phyloP scores from a whole-genome alignment of 192 early-diverging fungal genomes.

The Coemansia pectinata region DNA sequence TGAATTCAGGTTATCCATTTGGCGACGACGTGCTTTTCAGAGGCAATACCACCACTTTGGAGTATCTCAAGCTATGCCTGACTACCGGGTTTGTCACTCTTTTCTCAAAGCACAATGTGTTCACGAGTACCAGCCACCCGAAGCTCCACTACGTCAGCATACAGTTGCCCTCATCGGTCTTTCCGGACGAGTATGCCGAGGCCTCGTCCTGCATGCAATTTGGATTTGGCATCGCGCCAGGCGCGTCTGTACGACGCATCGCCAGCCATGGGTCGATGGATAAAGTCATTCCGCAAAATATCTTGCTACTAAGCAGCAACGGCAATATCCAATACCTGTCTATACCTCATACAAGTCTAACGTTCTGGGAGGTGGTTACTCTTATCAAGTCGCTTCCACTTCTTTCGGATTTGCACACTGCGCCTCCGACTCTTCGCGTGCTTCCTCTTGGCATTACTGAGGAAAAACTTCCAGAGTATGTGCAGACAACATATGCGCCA shows the following conservation, averaged over 20 bases:
- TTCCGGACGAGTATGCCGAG: not conserved
- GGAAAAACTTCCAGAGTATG: too few relatives aligned
- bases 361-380: not conserved
- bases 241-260: not conserved
- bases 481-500: not conserved
- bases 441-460: not conserved
- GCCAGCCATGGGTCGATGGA: too few relatives aligned
- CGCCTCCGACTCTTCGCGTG: not conserved
- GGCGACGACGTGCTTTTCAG: not conserved
- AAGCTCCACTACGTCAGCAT: not conserved
- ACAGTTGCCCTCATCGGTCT: not conserved
- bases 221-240: not conserved
- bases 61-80: not conserved
- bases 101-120: not conserved
- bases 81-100: too few relatives aligned
- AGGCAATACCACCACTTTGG: not conserved
- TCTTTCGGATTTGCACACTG: not conserved
- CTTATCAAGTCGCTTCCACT: not conserved
- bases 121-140: not conserved
- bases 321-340: not conserved
- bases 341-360: not conserved
- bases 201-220: not conserved
- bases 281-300: too few relatives aligned
- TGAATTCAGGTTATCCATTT: not conserved
- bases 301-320: too few relatives aligned